These are phyloP conservation scores for Clitopilus hobsonii DNA, from an alignment of 768 basidiomycete genomes.

Conservation along the genomic window DNA sequence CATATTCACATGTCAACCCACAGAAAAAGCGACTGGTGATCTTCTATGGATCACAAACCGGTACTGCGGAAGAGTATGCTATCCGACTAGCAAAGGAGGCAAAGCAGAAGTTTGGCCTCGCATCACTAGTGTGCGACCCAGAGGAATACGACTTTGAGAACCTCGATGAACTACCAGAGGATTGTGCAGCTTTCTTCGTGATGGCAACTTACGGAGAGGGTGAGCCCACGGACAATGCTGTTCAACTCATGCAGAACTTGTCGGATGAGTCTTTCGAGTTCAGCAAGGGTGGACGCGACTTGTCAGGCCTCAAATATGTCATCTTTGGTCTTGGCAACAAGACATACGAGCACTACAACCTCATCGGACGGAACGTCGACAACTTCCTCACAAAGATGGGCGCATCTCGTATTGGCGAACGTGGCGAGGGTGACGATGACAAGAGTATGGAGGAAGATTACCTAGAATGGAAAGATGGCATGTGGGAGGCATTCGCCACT, in stretches of 20 bases:
- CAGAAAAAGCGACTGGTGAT: conserved; percentile 97
- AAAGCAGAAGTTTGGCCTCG: conserved; percentile 92
- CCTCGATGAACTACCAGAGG: conserved; percentile 85
- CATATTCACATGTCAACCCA: conserved; percentile 2
- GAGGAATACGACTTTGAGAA: conserved; percentile 99
- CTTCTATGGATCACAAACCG: conserved; percentile 98
- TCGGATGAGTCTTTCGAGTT: conserved; percentile 87
- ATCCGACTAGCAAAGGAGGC: conserved; percentile 97
- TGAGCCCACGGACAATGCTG: conserved; percentile 97
- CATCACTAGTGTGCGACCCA: conserved; percentile 95
- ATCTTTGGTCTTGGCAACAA: conserved; percentile 90
- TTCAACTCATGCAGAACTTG: conserved; percentile 89
- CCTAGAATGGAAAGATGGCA: conserved; percentile 96
- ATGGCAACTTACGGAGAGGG: conserved; percentile 99
- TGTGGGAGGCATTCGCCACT: conserved; percentile 90
- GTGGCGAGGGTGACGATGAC: conserved; percentile 97
- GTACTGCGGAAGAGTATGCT: conserved; percentile 97
- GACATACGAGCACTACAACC: conserved; percentile 96
- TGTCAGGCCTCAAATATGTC: conserved; percentile 89
- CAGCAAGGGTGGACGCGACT: conserved; percentile 66
- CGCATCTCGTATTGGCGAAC: conserved; percentile 77
- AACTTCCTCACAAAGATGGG: conserved; percentile 71
- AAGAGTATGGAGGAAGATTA: conserved; percentile 99
- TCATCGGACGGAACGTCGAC: conserved; percentile 81
- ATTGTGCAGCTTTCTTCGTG: conserved; percentile 88